Evolutionary conservation across 208 protist species (phyloP).

Genomic region (Zelonia costaricensis): DNA sequence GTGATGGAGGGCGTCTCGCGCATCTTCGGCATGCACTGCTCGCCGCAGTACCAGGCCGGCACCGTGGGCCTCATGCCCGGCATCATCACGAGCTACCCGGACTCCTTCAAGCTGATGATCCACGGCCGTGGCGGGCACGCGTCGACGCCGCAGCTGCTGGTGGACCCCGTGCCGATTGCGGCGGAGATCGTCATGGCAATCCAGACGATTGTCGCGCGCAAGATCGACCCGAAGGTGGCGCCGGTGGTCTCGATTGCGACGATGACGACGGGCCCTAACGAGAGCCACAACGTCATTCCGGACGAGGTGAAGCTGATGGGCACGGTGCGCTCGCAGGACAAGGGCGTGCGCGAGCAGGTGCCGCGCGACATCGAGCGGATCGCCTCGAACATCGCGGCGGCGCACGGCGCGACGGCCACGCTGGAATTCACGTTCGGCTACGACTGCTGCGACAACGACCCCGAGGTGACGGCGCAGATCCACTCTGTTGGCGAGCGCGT

Average conservation of each 20-base stretch:
- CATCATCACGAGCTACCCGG: constrained; percentile 31
- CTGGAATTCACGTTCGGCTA: constrained; percentile 47
- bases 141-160: constrained; percentile 53
- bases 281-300: constrained; percentile 72
- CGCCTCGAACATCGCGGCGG: constrained; percentile 37
- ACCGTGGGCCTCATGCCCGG: constrained; percentile 29
- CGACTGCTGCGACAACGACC: constrained; percentile 70
- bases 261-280: constrained; percentile 44
- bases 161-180: constrained; percentile 65
- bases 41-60: constrained; percentile 33
- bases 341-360: constrained; percentile 35
- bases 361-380: constrained; percentile 46
- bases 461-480: constrained; percentile 41
- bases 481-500: constrained; percentile 33
- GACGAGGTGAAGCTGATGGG: constrained; percentile 54
- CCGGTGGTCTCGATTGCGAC: constrained; percentile 59
- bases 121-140: constrained; percentile 56
- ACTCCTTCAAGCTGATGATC: constrained; percentile 60
- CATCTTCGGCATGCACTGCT: constrained; percentile 58
- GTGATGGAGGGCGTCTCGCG: constrained; percentile 58
- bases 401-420: constrained; percentile 41
- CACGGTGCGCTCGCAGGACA: constrained; percentile 50
- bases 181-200: constrained; percentile 52
- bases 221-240: constrained; percentile 34
- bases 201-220: constrained; percentile 65